Evolutionary conservation across 2,329 filamentous ascomycete species (phyloP), one percentile per base, ranked within the genome.

Genomic region (Curvularia lunata): DNA sequence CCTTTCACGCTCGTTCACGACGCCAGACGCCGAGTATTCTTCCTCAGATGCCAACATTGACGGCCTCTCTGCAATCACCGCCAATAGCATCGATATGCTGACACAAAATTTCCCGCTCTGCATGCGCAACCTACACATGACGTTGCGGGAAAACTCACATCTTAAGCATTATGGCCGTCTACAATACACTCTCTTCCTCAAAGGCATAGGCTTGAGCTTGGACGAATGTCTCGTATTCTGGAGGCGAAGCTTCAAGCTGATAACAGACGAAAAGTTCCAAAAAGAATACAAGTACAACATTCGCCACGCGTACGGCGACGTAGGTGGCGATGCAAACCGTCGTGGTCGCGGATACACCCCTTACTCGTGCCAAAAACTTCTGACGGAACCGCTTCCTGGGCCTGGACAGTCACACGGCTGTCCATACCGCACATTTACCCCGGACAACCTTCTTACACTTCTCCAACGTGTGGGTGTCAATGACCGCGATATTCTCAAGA

Each of bases 201-300:
- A 99, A 78, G 95, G 95, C 41, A 92, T 98, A 58, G 95, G 95
- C 0, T 82, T 99, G 27, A 92, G 86, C 62, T 81, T 99, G n/a
- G 92, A 97, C 71, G 94, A 99, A 77, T 92, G 88, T 67, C 84
- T 99, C 23, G 68, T 92, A 12, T 99, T 99, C 81, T 99, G 95
- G 95, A 88, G 95, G 10, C 85, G 87, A 61, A 83, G 85, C 27
- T 98, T 99, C 84, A 88, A 87, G 74, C 90, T 92, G 65, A 87
- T 96, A 63, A 93, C 91, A 0, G 95, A 98, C 71, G 94, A 98
- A 70, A 89, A 89, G 34, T 99, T 98, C 84, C 96, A 96, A 79
- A 98, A 97, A 74, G 92, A 97, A 74, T 98, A 99, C 80, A 86
- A 91, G 43, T 99, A 99, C 84, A 98, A 99, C 75, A 86, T 98